phyloP scores from a whole-genome alignment of 768 basidiomycete genomes.

The Trametes cingulata region DNA sequence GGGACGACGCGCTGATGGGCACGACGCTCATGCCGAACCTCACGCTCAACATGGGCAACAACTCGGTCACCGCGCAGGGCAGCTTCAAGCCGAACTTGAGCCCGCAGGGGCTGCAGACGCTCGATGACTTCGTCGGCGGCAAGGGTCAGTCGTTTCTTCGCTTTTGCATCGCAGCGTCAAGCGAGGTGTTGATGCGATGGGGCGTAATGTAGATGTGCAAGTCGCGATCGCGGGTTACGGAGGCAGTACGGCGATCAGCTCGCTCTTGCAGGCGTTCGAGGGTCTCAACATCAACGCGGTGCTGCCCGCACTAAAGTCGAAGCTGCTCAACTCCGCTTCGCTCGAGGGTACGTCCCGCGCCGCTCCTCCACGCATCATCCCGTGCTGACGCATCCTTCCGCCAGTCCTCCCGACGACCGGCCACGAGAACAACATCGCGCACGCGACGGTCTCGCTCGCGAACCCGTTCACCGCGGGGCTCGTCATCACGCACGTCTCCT shows the following conservation, averaged over 20 bases:
- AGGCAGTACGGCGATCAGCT: conserved; percentile 59
- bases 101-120: conserved; percentile 58
- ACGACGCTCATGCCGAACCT: conserved; percentile 63
- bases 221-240: conserved; percentile 59
- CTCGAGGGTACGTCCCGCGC: conserved; percentile 31
- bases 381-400: neutral
- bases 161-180: neutral
- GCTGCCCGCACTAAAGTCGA: conserved; percentile 60
- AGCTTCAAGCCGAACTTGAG: conserved; percentile 60
- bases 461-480: conserved; percentile 71
- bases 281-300: conserved; percentile 54
- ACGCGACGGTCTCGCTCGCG: conserved; percentile 58
- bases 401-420: conserved; percentile 68
- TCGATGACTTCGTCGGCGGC: conserved; percentile 67
- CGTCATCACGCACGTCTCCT: conserved; percentile 56
- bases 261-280: conserved; percentile 61
- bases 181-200: neutral
- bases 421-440: conserved; percentile 58
- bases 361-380: neutral
- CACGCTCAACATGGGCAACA: conserved; percentile 59
- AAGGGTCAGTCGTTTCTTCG: conserved; percentile 41
- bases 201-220: conserved; percentile 46
- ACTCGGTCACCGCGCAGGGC: conserved; percentile 51
- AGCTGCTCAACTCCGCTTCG: conserved; percentile 56
- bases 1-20: conserved; percentile 54